phyloP scores from a whole-genome alignment of 192 early-diverging fungal genomes.

The Funneliformis mosseae region DNA sequence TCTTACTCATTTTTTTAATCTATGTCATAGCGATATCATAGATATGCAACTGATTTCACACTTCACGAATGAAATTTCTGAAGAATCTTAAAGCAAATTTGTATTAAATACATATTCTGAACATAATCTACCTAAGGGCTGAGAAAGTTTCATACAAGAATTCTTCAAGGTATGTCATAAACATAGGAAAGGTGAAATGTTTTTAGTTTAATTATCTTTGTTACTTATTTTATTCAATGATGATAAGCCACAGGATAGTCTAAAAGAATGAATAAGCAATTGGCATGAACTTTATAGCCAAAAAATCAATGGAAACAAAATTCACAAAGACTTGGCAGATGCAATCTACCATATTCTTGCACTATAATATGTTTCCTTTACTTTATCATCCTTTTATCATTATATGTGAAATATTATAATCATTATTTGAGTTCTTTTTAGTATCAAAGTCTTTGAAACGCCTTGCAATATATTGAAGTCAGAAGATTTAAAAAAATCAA shows the following conservation, averaged over 20 bases:
- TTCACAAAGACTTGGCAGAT: not conserved
- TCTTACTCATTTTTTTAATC: too few species aligned
- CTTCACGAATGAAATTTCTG: too few species aligned
- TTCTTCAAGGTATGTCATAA: conserved; percentile 24
- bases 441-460: conserved; percentile 25
- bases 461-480: conserved; percentile 30
- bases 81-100: too few species aligned
- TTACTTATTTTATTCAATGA: conserved; percentile 21
- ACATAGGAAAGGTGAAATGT: conserved; percentile 2
- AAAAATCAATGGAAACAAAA: conserved; percentile 14
- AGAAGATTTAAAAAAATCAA: conserved; percentile 31
- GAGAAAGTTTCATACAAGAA: conserved; percentile 19
- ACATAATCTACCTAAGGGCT: not conserved
- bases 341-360: conserved; percentile 25
- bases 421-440: conserved; percentile 2
- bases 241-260: conserved; percentile 5
- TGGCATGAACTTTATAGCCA: conserved; percentile 20
- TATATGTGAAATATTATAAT: too few species aligned
- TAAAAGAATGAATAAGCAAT: conserved; percentile 20
- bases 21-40: too few species aligned
- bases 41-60: too few species aligned
- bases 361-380: conserved; percentile 29
- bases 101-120: conserved; percentile 24
- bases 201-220: conserved; percentile 16
- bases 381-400: too few species aligned